Evolutionary conservation across 139 green algal genomes (phyloP).

Genomic region (Tetraselmis chui): DNA sequence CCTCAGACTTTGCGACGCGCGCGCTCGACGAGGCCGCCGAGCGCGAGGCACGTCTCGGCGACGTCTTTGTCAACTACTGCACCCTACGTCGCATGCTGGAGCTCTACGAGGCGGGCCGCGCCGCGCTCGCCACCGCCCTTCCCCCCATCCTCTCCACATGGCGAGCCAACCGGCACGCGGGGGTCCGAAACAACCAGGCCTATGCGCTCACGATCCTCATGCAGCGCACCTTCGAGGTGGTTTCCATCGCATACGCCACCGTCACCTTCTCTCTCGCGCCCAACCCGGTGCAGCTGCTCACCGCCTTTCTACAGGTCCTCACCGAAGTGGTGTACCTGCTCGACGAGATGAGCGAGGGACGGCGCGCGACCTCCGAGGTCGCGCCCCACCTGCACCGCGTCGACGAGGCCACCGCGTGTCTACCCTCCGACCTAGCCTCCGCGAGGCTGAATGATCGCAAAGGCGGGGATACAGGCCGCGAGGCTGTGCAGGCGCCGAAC

Average conservation of each 20-base stretch:
- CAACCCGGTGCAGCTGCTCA: background rate
- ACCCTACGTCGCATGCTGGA: background rate
- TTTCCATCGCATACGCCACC: background rate
- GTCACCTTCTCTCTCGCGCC: background rate
- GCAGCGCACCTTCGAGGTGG: background rate
- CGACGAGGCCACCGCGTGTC: background rate
- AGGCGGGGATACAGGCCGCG: no score
- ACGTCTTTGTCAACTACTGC: background rate
- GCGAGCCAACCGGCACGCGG: background rate
- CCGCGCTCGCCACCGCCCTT: background rate
- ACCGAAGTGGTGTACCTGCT: background rate
- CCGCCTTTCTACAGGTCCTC: background rate
- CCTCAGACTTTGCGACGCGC: background rate
- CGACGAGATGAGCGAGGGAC: background rate
- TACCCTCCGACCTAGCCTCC: background rate
- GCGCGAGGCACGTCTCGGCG: background rate
- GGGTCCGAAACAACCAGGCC: background rate
- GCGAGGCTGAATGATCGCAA: no score
- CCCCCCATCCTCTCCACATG: background rate
- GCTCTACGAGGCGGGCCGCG: background rate
- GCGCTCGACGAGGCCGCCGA: background rate
- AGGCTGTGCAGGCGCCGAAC: background rate
- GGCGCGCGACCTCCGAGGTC: background rate
- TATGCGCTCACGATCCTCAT: background rate
- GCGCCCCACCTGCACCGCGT: background rate